Conservation (phyloP, 257 asterid species). For the Gynochthodes officinalis region DNA sequence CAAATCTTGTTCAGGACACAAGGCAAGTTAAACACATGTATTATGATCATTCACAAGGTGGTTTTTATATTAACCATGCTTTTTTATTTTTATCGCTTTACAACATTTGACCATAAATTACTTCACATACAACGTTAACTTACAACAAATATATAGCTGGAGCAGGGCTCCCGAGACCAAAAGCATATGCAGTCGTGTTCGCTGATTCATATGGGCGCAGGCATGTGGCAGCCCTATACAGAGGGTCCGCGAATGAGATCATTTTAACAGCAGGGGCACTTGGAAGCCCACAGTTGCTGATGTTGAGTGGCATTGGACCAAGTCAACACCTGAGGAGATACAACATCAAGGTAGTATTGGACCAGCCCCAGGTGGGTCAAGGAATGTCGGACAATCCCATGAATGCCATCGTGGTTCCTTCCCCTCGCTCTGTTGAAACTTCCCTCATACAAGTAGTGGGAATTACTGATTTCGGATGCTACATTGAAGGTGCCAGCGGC, state of each 20-base stretch:
- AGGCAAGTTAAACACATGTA: constrained; percentile 35
- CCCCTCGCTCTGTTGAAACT: constrained; percentile 42
- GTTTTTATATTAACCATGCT: too few relatives aligned
- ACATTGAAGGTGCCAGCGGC: constrained; percentile 62
- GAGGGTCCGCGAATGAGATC: constrained; percentile 40
- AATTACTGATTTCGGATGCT: constrained; percentile 48
- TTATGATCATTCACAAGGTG: too few relatives aligned
- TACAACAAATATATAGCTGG: too few relatives aligned
- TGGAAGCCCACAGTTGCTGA: constrained; percentile 78
- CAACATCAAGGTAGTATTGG: constrained; percentile 21
- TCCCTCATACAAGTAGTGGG: constrained; percentile 65
- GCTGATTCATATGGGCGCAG: constrained; percentile 38
- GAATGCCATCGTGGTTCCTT: constrained; percentile 59
- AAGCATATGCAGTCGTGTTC: constrained; percentile 58
- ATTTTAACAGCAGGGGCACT: constrained; percentile 74
- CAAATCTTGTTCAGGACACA: constrained; percentile 42
- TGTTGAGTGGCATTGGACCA: constrained; percentile 72
- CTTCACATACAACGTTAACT: too few relatives aligned
- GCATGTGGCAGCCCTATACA: constrained; percentile 53
- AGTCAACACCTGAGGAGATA: constrained; percentile 22
- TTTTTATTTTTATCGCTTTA: too few relatives aligned
- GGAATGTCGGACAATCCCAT: constrained; percentile 81
- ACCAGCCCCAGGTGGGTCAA: constrained; percentile 66
- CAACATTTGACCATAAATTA: too few relatives aligned
- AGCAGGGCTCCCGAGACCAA: constrained; percentile 36